phyloP scores from a whole-genome alignment of 306 rosid genomes.

The Abrus pulchellus region DNA sequence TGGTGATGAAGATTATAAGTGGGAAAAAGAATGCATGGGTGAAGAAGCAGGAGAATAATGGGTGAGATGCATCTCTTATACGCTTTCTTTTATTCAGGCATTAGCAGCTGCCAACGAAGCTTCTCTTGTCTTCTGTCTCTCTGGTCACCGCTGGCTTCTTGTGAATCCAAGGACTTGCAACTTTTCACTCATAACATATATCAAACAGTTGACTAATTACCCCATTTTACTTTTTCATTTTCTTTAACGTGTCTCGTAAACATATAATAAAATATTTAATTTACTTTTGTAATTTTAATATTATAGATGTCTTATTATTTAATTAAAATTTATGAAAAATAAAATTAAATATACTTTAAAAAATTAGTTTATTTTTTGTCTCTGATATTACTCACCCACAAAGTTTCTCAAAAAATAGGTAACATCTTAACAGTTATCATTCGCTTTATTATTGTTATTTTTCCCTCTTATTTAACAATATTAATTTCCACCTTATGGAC shows the following conservation, averaged over 20 bases:
- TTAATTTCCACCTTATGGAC: slow-evolving; percentile 20
- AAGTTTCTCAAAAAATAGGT: not conserved
- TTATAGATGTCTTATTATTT: too few species aligned
- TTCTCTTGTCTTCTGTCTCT: not conserved
- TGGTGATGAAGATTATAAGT: not conserved
- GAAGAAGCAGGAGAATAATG: not conserved
- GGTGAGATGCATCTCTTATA: not conserved
- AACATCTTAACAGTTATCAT: not conserved
- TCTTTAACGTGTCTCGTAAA: not conserved
- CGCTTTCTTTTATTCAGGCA: not conserved
- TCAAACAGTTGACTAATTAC: slow-evolving; percentile 51
- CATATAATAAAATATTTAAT: too few species aligned
- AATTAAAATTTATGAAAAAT: too few species aligned
- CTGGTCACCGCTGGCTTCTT: not conserved
- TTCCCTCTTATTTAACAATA: not conserved
- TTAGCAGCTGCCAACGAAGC: slow-evolving; percentile 15
- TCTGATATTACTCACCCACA: not conserved
- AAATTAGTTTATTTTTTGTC: not conserved
- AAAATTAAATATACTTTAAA: too few species aligned
- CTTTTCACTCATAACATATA: not conserved
- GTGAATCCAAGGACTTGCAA: slow-evolving; percentile 28
- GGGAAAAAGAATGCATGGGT: not conserved
- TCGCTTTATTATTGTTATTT: not conserved
- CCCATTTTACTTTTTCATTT: not conserved
- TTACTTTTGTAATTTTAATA: too few species aligned